Percentiles rank a stretch among this genome's conserved stretches.
Conservation (phyloP, 441 rosid genomes). For the Erodium texanum region DNA sequence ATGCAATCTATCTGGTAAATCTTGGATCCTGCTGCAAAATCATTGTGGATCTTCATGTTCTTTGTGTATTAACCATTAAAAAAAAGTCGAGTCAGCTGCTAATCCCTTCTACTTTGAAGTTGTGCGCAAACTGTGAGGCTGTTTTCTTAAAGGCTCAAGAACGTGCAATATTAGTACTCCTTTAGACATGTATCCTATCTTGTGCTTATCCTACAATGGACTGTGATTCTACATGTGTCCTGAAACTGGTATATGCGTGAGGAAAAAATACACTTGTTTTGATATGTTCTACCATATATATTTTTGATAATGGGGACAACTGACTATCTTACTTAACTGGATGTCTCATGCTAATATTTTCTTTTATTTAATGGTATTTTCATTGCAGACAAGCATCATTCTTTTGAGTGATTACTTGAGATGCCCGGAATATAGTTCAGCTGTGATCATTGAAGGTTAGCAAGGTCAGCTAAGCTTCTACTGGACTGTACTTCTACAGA, state of each 20-base stretch:
- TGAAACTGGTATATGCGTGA: too few species aligned
- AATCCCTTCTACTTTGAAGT: constrained; percentile 1
- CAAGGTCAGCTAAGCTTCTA: constrained; percentile 11
- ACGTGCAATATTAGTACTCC: not conserved
- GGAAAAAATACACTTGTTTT: not conserved
- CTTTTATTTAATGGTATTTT: not conserved
- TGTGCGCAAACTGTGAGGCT: not conserved
- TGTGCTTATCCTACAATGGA: too few species aligned
- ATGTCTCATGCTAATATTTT: not conserved
- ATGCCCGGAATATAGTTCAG: not conserved
- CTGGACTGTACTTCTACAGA: not conserved
- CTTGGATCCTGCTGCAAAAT: constrained; percentile 12
- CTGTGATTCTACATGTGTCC: too few species aligned
- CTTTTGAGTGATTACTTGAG: not conserved
- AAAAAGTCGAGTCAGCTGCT: not conserved
- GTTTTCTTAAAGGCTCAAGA: not conserved
- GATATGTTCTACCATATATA: not conserved
- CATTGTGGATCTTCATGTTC: not conserved
- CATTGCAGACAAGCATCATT: not conserved
- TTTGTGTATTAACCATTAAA: not conserved
- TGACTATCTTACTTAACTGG: not conserved
- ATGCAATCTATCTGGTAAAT: constrained; percentile 13
- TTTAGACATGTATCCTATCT: not conserved
- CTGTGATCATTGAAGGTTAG: not conserved
- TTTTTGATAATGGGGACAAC: not conserved